phyloP scores from a whole-genome alignment of 2,329 filamentous ascomycete species.

The Talaromyces sp. region DNA sequence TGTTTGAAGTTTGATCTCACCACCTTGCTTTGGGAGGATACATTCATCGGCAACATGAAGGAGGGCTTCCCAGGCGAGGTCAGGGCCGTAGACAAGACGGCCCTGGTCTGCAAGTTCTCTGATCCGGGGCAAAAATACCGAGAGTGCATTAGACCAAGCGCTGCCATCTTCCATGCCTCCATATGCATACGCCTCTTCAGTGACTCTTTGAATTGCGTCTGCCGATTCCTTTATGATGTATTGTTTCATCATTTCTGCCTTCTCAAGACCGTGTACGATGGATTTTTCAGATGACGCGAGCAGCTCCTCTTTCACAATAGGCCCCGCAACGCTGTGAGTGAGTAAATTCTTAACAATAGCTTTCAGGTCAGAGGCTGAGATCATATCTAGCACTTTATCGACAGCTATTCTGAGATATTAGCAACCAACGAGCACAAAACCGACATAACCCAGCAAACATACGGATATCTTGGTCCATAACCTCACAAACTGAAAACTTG shows the following conservation, averaged over 20 bases:
- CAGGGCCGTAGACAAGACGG: background rate
- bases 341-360: background rate
- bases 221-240: too few relatives aligned
- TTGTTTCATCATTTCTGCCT: background rate
- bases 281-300: background rate
- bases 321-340: background rate
- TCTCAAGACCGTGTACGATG: background rate
- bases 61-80: background rate
- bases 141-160: background rate
- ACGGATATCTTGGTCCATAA: background rate
- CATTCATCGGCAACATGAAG: background rate
- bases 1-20: background rate
- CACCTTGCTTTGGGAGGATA: background rate
- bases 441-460: background rate
- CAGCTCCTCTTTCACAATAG: background rate
- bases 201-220: background rate
- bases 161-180: background rate
- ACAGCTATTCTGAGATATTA: background rate
- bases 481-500: background rate
- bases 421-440: background rate
- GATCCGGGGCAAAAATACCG: background rate
- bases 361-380: background rate
- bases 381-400: background rate
- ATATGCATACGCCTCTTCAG: background rate
- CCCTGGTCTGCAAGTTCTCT: background rate